phyloP scores from a whole-genome alignment of 257 asterid species.

The Solanum rostratum region DNA sequence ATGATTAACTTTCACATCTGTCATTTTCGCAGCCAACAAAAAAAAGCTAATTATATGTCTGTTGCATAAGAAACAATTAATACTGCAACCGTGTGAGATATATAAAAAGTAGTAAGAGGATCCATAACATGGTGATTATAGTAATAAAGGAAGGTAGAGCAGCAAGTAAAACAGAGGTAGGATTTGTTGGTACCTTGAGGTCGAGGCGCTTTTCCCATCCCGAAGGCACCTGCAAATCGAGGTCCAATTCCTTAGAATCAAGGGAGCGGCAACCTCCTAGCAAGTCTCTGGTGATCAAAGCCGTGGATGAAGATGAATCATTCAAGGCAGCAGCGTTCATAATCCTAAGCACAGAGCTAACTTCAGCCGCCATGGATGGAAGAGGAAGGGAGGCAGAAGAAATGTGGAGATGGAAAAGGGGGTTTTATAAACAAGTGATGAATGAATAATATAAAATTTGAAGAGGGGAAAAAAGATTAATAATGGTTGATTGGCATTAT shows the following conservation, averaged over 20 bases:
- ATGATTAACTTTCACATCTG: neutral
- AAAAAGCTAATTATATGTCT: neutral
- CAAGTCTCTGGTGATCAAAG: slow-evolving; percentile 67
- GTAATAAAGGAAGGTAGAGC: too few relatives aligned
- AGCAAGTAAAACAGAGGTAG: neutral
- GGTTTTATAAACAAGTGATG: neutral
- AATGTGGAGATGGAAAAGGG: neutral
- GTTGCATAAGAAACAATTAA: neutral
- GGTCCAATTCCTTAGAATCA: slow-evolving; percentile 79
- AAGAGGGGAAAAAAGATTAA: too few relatives aligned
- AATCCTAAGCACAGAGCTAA: slow-evolving; percentile 49
- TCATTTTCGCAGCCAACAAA: neutral
- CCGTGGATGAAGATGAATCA: slow-evolving; percentile 27
- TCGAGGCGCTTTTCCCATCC: slow-evolving; percentile 97
- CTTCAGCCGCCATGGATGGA: slow-evolving; percentile 77
- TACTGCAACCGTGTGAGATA: neutral
- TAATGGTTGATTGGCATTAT: neutral
- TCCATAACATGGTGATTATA: neutral
- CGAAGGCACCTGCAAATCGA: slow-evolving; percentile 80
- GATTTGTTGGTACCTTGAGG: slow-evolving; percentile 34
- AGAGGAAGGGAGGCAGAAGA: neutral
- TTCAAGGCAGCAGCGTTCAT: slow-evolving; percentile 39
- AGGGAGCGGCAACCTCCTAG: slow-evolving; percentile 57
- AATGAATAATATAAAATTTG: neutral
- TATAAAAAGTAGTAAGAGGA: neutral